phyloP scores from a whole-genome alignment of 1,284 basidiomycete species.

The Sanguinoderma infundibulare region DNA sequence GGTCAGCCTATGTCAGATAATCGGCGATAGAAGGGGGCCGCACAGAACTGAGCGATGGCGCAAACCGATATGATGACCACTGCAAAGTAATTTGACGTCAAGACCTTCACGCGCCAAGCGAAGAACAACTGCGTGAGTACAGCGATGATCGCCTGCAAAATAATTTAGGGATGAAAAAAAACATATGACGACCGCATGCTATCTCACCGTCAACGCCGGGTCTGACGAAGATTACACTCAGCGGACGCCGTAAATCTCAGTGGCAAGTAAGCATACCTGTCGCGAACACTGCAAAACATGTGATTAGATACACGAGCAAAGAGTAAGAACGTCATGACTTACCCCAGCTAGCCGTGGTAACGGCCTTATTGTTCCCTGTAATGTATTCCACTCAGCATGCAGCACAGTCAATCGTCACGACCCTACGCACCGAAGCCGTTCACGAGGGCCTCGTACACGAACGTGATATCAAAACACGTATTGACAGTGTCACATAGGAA shows the following conservation, averaged over 20 bases:
- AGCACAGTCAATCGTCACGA: neutral
- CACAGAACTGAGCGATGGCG: conserved; percentile 35
- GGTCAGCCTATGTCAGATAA: neutral
- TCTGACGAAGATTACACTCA: conserved; percentile 22
- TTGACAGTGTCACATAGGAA: conserved; percentile 43
- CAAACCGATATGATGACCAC: conserved; percentile 29
- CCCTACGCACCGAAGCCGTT: conserved; percentile 35
- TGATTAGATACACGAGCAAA: neutral
- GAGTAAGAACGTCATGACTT: neutral
- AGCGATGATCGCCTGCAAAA: conserved; percentile 39
- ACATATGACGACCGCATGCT: neutral
- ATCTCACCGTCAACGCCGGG: conserved; percentile 34
- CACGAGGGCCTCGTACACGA: conserved; percentile 40
- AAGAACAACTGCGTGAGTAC: conserved; percentile 45
- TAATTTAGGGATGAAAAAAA: neutral
- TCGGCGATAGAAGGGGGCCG: conserved; percentile 6
- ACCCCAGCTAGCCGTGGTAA: conserved; percentile 36
- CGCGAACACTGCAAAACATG: conserved; percentile 31
- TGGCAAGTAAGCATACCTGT: conserved; percentile 26
- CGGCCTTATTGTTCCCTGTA: conserved; percentile 26
- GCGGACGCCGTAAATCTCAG: neutral
- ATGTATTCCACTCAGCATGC: neutral
- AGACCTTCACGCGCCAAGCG: conserved; percentile 44
- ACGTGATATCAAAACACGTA: conserved; percentile 41
- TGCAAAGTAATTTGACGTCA: conserved; percentile 35